These are phyloP conservation scores for Cavenderia fasciculata DNA, from an alignment of 78 protist genomes.

Conservation along the genomic window DNA sequence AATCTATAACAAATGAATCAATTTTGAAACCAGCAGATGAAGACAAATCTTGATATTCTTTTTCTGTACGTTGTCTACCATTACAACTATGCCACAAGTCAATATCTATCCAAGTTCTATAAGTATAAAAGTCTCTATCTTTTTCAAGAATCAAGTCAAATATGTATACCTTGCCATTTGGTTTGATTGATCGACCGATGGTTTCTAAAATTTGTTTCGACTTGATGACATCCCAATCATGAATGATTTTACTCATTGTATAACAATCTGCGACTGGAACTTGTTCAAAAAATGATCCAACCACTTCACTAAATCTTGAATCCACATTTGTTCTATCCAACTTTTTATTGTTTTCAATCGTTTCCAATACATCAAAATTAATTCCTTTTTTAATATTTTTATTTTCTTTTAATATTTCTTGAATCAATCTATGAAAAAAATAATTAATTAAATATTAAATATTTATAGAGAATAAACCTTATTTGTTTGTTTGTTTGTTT, in stretches of 20 bases:
- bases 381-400: not conserved
- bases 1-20: too few species aligned
- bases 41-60: too few species aligned
- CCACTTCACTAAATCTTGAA: not conserved
- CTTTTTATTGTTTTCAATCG: not conserved
- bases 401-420: not conserved
- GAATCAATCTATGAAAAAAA: too few species aligned
- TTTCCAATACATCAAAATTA: not conserved
- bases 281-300: not conserved
- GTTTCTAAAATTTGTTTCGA: not conserved
- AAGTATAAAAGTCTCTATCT: too few species aligned
- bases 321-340: too few species aligned
- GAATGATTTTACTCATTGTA: not conserved
- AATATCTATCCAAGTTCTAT: too few species aligned
- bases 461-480: too few species aligned
- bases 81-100: too few species aligned
- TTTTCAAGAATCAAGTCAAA: conserved; percentile 4
- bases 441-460: not conserved
- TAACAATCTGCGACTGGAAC: conserved; percentile 20
- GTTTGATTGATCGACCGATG: not conserved
- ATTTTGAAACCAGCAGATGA: too few species aligned
- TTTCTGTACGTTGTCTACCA: too few species aligned
- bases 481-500: too few species aligned
- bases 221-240: not conserved
- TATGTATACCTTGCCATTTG: conserved; percentile 16